phyloP scores from a whole-genome alignment of 202 grass and related monocot species.

The Digitaria exilis region DNA sequence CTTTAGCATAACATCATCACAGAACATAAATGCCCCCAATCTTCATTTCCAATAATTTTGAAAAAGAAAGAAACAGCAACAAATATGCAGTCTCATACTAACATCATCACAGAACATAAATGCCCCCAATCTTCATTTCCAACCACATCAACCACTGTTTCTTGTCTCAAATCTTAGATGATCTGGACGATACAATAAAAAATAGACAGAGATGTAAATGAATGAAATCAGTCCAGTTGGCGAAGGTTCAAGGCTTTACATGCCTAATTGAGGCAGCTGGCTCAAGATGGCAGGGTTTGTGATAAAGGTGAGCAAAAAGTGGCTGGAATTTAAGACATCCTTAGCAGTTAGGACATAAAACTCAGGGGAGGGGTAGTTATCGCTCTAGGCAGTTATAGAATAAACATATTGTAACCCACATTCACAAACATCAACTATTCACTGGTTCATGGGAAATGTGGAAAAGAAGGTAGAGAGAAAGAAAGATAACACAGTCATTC shows the following conservation, averaged over 20 bases:
- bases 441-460: not conserved
- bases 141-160: not conserved
- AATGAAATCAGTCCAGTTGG: not conserved
- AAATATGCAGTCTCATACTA: no score
- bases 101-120: no score
- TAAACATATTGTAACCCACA: no score
- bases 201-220: not conserved
- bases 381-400: no score
- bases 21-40: not conserved
- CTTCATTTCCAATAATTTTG: no score
- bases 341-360: no score
- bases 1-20: not conserved
- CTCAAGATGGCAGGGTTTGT: not conserved
- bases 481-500: conserved; percentile 7
- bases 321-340: no score
- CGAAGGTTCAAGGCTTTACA: not conserved
- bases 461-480: not conserved
- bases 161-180: not conserved
- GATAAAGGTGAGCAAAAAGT: no score
- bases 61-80: no score
- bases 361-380: no score
- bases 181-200: not conserved
- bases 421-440: no score
- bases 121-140: not conserved
- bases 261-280: not conserved